Evolutionary conservation across 306 rosid species (phyloP), one percentile per base, ranked within the genome.

Genomic region (Rubus idaeus): DNA sequence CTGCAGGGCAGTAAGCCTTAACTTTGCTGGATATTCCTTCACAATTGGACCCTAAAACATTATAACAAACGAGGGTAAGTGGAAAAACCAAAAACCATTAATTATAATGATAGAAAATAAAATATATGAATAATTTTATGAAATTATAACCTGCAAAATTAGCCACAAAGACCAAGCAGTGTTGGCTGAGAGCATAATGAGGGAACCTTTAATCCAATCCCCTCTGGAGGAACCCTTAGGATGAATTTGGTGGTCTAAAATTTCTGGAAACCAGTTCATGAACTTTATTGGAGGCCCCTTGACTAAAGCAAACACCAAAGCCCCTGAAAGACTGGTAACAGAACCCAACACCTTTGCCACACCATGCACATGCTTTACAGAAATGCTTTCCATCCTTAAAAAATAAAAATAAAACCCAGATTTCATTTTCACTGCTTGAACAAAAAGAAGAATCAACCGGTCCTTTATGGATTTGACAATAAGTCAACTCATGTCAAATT

Each of bases 141-240:
- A 62, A 61, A 62, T 7, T 14, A 60, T 4, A 63, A 93, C 98
- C 97, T 95, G 98, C 68, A 92, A 82, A 83, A 95, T 81, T 67
- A 95, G 97, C 97, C 98, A 95, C 41, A 95, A 47, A 66, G 97
- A 87, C 96, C 96, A 92, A 55, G 86, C 44, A 63, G 83, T 80
- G 78, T 92, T 95, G 84, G 96, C 98, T 16, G 90, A 77, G 75
- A 95, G 87, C 98, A 95, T 95, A 80, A 89, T 75, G 61, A 90
- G 79, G 30, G 96, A 42, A 30, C 97, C 98, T 82, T 72, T 94
- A 2, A 91, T 67, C 73, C 68, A 75, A 16, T 91, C 90, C 21
- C 60, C 81, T 76, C 69, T 86, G 74, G 85, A 85, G 55, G 21
- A 26, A 63, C 21, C 8, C 12, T 63, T 23, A 82, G 76, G 84